These are phyloP conservation scores for Yamadazyma diddensiae DNA, from an alignment of 1,139 yeast species.

Conservation along the genomic window DNA sequence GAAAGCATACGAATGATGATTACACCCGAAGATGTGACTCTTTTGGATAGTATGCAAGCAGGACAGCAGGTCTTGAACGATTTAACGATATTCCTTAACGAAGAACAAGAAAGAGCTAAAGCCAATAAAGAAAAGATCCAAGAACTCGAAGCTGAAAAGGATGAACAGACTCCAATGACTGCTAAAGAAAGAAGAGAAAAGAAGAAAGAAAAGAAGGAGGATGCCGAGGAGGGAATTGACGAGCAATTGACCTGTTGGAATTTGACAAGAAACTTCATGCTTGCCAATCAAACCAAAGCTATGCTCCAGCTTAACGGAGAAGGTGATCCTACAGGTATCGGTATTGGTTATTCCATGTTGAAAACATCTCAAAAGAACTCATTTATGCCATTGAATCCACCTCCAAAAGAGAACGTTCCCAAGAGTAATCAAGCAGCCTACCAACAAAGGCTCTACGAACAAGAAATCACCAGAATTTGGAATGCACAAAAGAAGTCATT, in stretches of 20 bases:
- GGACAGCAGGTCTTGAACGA: slow-evolving; percentile 86
- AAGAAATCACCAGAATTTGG: slow-evolving; percentile 90
- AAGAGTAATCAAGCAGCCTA: slow-evolving; percentile 57
- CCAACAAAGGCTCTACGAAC: slow-evolving; percentile 91
- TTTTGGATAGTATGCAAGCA: slow-evolving; percentile 89
- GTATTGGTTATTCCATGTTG: slow-evolving; percentile 85
- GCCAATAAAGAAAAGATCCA: slow-evolving; percentile 30
- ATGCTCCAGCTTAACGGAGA: slow-evolving; percentile 96
- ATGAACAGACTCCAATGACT: slow-evolving; percentile 18
- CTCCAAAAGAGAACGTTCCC: slow-evolving; percentile 42
- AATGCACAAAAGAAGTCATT: slow-evolving; percentile 73
- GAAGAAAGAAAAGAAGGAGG: slow-evolving; percentile 28
- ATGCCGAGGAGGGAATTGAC: slow-evolving; percentile 54
- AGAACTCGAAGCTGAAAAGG: slow-evolving; percentile 22
- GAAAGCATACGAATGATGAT: slow-evolving; percentile 83
- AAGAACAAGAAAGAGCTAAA: slow-evolving; percentile 20
- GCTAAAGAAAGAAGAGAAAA: slow-evolving; percentile 22
- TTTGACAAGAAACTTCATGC: slow-evolving; percentile 81
- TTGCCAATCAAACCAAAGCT: slow-evolving; percentile 94
- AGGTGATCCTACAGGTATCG: slow-evolving; percentile 94
- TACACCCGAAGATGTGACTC: slow-evolving; percentile 85
- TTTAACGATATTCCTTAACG: slow-evolving; percentile 16
- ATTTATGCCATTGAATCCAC: slow-evolving; percentile 63
- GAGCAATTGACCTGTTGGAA: slow-evolving; percentile 96
- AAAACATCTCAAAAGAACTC: slow-evolving; percentile 96